These are phyloP conservation scores for Pseudonectria buxi DNA, from an alignment of 2,329 filamentous ascomycete genomes.

Conservation along the genomic window DNA sequence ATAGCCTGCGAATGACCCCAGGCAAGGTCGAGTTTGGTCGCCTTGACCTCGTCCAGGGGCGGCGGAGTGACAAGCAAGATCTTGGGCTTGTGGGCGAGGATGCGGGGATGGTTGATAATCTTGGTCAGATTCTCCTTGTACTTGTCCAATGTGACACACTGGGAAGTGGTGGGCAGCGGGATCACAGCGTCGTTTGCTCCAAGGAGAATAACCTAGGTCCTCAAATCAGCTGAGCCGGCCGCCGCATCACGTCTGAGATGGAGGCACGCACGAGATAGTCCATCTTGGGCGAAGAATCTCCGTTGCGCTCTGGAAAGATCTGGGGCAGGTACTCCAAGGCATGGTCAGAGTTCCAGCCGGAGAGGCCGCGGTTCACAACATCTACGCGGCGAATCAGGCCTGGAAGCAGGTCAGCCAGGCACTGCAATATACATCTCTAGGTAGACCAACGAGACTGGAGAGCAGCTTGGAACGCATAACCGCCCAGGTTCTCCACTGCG, in stretches of 20 bases:
- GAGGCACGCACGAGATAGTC: conserved; percentile 54
- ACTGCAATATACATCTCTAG: neutral
- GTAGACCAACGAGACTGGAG: conserved; percentile 57
- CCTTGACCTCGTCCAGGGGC: conserved; percentile 70
- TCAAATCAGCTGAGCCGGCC: conserved; percentile 12
- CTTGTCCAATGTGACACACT: conserved; percentile 70
- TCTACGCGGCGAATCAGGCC: conserved; percentile 73
- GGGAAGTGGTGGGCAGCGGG: conserved; percentile 52
- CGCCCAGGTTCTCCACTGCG: conserved; percentile 52
- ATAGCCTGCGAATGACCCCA: conserved; percentile 38
- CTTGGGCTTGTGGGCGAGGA: conserved; percentile 62
- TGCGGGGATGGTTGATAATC: conserved; percentile 65
- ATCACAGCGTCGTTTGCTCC: conserved; percentile 87
- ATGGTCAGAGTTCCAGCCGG: conserved; percentile 77
- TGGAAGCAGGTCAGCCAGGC: conserved; percentile 26
- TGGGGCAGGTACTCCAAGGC: conserved; percentile 61
- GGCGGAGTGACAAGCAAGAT: conserved; percentile 78
- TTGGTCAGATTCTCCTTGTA: conserved; percentile 66
- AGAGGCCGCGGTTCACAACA: conserved; percentile 81
- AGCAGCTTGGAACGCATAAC: conserved; percentile 68
- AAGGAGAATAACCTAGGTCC: conserved; percentile 66
- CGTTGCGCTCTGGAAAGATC: conserved; percentile 61
- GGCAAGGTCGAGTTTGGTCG: conserved; percentile 40
- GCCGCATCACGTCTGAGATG: neutral
- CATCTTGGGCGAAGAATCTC: conserved; percentile 48